A percentile compares a stretch with the other conserved stretches of the same genome.
phyloP scores from a whole-genome alignment of 1,139 yeast genomes.

The Pichia terricola region DNA sequence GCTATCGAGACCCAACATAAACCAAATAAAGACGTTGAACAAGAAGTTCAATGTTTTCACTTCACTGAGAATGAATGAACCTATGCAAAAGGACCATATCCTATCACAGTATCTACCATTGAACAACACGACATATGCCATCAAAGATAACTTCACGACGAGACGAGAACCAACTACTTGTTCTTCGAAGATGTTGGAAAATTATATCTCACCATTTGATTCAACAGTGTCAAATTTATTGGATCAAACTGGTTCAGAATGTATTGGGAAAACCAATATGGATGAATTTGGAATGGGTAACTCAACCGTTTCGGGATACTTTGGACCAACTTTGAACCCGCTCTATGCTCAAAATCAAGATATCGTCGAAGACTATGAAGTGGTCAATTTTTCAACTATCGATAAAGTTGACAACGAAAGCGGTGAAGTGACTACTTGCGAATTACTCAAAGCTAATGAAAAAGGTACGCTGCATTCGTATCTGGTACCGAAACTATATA shows the following conservation, averaged over 20 bases:
- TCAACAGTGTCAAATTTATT: constrained; percentile 63
- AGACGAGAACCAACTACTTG: constrained; percentile 54
- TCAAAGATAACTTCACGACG: constrained; percentile 78
- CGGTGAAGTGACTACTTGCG: constrained; percentile 9
- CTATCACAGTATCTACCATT: constrained; percentile 9
- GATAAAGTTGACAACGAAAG: constrained; percentile 1
- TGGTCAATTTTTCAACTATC: constrained; percentile 14
- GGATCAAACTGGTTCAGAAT: constrained; percentile 37
- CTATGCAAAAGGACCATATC: neutral
- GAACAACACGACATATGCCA: constrained; percentile 30
- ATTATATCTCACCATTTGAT: constrained; percentile 67
- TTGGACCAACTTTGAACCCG: constrained; percentile 70
- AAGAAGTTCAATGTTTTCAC: constrained; percentile 30
- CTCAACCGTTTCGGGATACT: constrained; percentile 44
- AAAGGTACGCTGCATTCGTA: constrained; percentile 5
- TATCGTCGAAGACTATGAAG: constrained; percentile 20
- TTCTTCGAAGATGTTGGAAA: constrained; percentile 51
- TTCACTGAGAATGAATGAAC: constrained; percentile 11
- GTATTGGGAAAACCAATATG: constrained; percentile 84
- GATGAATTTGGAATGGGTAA: constrained; percentile 99
- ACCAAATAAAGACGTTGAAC: constrained; percentile 11
- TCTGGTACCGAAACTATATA: constrained; percentile 4
- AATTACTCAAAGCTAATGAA: constrained; percentile 4
- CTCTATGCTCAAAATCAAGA: constrained; percentile 26
- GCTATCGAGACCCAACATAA: constrained; percentile 4